Evolutionary conservation across 768 basidiomycete species (phyloP).

Genomic region (Rossbeevera mucosa): DNA sequence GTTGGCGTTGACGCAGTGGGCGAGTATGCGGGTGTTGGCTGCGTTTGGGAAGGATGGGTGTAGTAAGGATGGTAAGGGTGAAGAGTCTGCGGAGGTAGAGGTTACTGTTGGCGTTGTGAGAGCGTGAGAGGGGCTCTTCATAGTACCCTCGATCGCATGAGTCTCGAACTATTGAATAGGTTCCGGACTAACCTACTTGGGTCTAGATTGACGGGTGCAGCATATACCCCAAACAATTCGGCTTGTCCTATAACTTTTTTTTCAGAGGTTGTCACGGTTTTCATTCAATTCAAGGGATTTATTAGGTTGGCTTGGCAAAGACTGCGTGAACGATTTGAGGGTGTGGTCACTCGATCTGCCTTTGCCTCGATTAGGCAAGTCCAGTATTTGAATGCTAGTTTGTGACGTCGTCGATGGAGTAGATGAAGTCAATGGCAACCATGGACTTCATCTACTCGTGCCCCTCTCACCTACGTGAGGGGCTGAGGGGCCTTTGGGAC

Average conservation of each 20-base stretch:
- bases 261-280: neutral
- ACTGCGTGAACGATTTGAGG: slow-evolving; percentile 1
- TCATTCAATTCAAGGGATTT: neutral
- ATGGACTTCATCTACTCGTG: neutral
- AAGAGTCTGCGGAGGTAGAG: slow-evolving; percentile 43
- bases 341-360: slow-evolving; percentile 17
- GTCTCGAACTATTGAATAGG: slow-evolving; percentile 1
- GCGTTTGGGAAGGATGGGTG: slow-evolving; percentile 42
- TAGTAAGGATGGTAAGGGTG: slow-evolving; percentile 18
- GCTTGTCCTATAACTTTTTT: neutral
- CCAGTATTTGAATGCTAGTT: neutral
- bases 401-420: slow-evolving; percentile 1
- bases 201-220: neutral
- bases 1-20: slow-evolving; percentile 68
- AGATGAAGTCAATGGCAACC: neutral
- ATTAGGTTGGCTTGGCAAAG: slow-evolving; percentile 3
- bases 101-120: slow-evolving; percentile 73
- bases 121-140: slow-evolving; percentile 35
- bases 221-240: slow-evolving; percentile 12
- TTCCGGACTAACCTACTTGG: neutral
- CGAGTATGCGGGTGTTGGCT: slow-evolving; percentile 59
- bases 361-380: slow-evolving; percentile 5
- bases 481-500: slow-evolving; percentile 12
- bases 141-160: slow-evolving; percentile 3
- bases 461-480: neutral